Evolutionary conservation across 2,329 filamentous ascomycete species (phyloP).

Genomic region (Penicillium aurantiogriseum): DNA sequence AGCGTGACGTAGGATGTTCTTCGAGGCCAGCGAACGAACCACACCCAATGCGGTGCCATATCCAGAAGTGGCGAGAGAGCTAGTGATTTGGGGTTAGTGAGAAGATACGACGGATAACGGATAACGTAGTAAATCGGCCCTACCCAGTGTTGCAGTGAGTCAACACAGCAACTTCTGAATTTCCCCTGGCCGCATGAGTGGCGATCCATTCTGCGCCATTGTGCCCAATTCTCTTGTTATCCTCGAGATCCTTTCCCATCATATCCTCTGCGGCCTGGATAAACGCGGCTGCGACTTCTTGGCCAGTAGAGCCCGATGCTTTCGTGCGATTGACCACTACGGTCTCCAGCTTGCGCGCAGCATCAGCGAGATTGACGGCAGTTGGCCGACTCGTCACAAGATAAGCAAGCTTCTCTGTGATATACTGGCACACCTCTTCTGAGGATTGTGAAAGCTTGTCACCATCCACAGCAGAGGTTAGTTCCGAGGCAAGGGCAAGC

Average conservation of each 20-base stretch:
- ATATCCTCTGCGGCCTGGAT: conserved; percentile 81
- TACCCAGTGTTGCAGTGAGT: conserved; percentile 98
- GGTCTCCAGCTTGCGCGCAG: conserved; percentile 73
- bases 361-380: conserved; percentile 91
- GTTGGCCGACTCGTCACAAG: conserved; percentile 87
- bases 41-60: conserved; percentile 95
- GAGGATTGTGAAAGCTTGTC: conserved; percentile 50
- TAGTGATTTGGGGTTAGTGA: conserved; percentile 32
- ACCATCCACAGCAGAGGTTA: conserved; percentile 50
- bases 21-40: conserved; percentile 74
- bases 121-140: conserved; percentile 18
- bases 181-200: conserved; percentile 52
- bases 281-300: conserved; percentile 65
- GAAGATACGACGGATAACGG: background rate
- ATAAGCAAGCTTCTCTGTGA: conserved; percentile 76
- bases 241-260: conserved; percentile 78
- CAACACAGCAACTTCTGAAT: conserved; percentile 71
- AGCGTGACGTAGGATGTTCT: conserved; percentile 69
- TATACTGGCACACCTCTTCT: conserved; percentile 65
- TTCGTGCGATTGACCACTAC: conserved; percentile 53
- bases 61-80: conserved; percentile 92
- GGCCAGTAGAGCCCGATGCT: conserved; percentile 35
- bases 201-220: conserved; percentile 82
- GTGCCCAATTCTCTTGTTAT: conserved; percentile 82
- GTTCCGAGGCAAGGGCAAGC: conserved; percentile 80